Evolutionary conservation across 23 red algal species (phyloP).

Genomic region (Chondrus crispus): DNA sequence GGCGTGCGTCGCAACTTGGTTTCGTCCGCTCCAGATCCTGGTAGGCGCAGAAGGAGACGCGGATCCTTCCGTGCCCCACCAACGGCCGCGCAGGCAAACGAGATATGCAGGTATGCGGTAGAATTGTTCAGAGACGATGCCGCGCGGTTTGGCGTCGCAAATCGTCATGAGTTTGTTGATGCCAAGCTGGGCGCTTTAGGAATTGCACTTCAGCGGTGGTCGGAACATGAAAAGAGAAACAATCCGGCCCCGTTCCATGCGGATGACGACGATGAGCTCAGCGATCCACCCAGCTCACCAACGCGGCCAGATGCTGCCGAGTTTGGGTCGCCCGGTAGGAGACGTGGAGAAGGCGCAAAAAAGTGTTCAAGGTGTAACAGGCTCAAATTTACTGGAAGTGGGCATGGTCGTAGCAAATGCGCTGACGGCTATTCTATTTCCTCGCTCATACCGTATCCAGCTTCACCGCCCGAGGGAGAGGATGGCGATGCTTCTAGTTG

Average conservation of each 20-base stretch:
- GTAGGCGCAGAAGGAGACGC: not conserved
- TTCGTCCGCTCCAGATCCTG: not conserved
- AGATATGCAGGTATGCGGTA: not conserved
- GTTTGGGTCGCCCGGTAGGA: constrained; percentile 25
- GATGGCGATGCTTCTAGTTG: too few species aligned
- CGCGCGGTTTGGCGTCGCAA: not conserved
- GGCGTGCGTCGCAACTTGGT: constrained; percentile 24
- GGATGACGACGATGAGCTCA: not conserved
- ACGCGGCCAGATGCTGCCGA: constrained; percentile 15
- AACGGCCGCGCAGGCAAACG: not conserved
- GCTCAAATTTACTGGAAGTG: constrained; percentile 66
- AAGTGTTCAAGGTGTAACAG: constrained; percentile 41
- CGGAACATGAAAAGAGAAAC: not conserved
- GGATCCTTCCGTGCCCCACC: not conserved
- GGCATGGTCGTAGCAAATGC: constrained; percentile 57
- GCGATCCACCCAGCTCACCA: not conserved
- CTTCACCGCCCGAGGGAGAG: not conserved
- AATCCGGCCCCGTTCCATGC: not conserved
- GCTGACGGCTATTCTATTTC: constrained; percentile 40
- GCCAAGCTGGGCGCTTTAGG: not conserved
- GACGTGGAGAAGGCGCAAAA: constrained; percentile 43
- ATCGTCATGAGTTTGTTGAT: not conserved
- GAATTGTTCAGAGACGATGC: not conserved
- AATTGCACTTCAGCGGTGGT: not conserved
- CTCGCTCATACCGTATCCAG: constrained; percentile 35